Base-by-base conservation (phyloP, 2,329 filamentous ascomycete genomes). In the Dendrostoma leiphaemia region DNA sequence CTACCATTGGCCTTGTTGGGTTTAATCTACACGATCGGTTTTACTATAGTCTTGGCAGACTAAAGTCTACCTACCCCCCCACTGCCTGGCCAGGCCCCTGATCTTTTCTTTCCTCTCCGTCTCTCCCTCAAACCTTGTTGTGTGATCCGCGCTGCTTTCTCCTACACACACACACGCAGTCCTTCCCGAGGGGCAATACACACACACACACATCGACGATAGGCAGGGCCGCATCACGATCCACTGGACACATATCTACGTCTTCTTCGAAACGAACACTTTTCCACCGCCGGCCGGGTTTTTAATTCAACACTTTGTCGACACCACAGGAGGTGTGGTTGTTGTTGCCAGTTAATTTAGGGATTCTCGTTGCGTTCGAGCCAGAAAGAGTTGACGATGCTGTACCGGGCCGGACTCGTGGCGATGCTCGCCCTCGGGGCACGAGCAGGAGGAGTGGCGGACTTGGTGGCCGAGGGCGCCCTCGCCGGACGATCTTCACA, bases 301-400 rank as follows among this genome's bases (percentile, higher is more conserved):
- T 21, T 24, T 41, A 48, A 45, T 45, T 19, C 15, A 41, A 24
- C 21, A 23, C 21, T 35, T 9, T 26, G 24, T 48, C 34, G 24
- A 28, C 31, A 17, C 50, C 34, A 15, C 45, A 26, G 12, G 29
- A 48, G 44, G 34, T 32, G n/a, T 46, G 37, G 37, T 56, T 5
- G 23, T 23, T 28, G 29, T 17, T 13, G 10, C 6, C 43, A 17
- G 15, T 12, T 17, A 51, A n/a, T n/a, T n/a, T n/a, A n/a, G n/a
- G n/a, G n/a, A n/a, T n/a, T n/a, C n/a, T n/a, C n/a, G n/a, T n/a
- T n/a, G n/a, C n/a, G n/a, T n/a, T n/a, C n/a, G n/a, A n/a, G n/a
- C n/a, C n/a, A n/a, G n/a, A n/a, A n/a, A n/a, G n/a, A 43, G 51
- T 48, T 26, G 62, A 67, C 57, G 28, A 75, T 76, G 73, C 56